Evolutionary conservation across 495 filamentous ascomycete genomes (phyloP).

Genomic region (Xanthoparmelia taractica): DNA sequence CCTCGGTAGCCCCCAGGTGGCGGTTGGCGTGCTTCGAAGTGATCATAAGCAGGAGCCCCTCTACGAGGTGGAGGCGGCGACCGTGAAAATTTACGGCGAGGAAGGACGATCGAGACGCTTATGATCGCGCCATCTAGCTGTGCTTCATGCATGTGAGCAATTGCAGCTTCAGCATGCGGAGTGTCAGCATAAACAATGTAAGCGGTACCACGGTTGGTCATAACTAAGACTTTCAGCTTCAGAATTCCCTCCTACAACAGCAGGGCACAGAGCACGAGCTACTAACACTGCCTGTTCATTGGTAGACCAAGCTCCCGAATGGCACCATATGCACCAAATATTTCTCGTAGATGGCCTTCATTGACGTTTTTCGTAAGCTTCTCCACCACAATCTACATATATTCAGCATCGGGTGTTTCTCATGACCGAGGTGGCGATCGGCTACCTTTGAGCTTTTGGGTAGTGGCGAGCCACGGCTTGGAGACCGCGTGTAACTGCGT

Average conservation of each 20-base stretch:
- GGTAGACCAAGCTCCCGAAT: slow-evolving; percentile 85
- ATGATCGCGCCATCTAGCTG: slow-evolving; percentile 84
- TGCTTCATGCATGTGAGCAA: slow-evolving; percentile 96
- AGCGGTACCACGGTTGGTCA: slow-evolving; percentile 86
- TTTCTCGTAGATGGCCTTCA: slow-evolving; percentile 78
- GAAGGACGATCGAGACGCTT: slow-evolving; percentile 88
- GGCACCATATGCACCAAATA: slow-evolving; percentile 81
- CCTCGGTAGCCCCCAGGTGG: slow-evolving; percentile 27
- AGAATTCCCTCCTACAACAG: too few relatives aligned
- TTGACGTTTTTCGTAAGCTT: slow-evolving; percentile 94
- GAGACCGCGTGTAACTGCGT: slow-evolving; percentile 43
- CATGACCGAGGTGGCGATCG: neutral
- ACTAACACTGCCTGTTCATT: slow-evolving; percentile 74
- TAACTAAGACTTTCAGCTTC: slow-evolving; percentile 46
- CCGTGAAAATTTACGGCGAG: slow-evolving; percentile 56
- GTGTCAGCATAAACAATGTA: slow-evolving; percentile 81
- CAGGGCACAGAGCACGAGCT: neutral
- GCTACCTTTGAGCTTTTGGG: slow-evolving; percentile 54
- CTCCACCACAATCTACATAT: slow-evolving; percentile 78
- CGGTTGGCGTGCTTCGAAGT: slow-evolving; percentile 33
- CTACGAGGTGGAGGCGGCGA: slow-evolving; percentile 40
- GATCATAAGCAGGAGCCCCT: slow-evolving; percentile 29
- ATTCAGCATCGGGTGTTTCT: slow-evolving; percentile 4
- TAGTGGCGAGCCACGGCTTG: slow-evolving; percentile 33
- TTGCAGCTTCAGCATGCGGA: slow-evolving; percentile 76